Base-by-base conservation (phyloP, 2,329 filamentous ascomycete genomes). In the Aspergillus sp. region DNA sequence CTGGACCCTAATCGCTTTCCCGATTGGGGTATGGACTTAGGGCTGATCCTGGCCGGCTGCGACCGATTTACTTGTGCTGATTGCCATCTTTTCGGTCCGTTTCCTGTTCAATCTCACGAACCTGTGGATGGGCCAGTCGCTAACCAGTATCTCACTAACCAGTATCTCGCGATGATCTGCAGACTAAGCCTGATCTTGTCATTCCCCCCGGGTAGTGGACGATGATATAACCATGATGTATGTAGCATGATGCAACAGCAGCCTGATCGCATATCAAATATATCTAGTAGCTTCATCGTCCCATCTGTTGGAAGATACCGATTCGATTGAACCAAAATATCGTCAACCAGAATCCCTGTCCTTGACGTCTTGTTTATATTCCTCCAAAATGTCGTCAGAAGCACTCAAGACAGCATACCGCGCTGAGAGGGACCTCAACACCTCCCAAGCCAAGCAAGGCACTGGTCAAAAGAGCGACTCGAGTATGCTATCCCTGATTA, bases 371-470 rank as follows among this genome's bases (percentile, higher is more conserved):
- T 10, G 10, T 10, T 22, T 6, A 22, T 6, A 22, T 5, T 22
- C 19, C 10, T 22, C 19, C 19, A 47, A 29, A 34, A 54, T 50
- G 44, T 36, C 41, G 13, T 40, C 41, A 28, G 48, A 55, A 26
- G 42, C 52, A 22, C 35, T 52, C 19, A 45, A 40, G 24, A 29
- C 51, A 26, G 53, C 60, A 15, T 38, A 44, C 36, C 37, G 54
- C 25, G 58, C 61, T 8, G 55, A 66, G 47, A 47, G 48, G 29
- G 58, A 65, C 29, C 57, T 66, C 16, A 63, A 62, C 43, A 49
- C 50, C 30, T 51, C 61, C 41, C 49, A 60, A 36, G 51, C 55
- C 14, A 64, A 63, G 41, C 57, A 59, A 33, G 57, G 59, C 5
- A 38, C 49, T 33, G 57, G 56, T n/a, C 47, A 36, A 5, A 52